Percentiles rank a stretch among this genome's conserved stretches.
These are phyloP conservation scores for Calonectria naviculata DNA, from an alignment of 2,329 filamentous ascomycete genomes.

Conservation along the genomic window DNA sequence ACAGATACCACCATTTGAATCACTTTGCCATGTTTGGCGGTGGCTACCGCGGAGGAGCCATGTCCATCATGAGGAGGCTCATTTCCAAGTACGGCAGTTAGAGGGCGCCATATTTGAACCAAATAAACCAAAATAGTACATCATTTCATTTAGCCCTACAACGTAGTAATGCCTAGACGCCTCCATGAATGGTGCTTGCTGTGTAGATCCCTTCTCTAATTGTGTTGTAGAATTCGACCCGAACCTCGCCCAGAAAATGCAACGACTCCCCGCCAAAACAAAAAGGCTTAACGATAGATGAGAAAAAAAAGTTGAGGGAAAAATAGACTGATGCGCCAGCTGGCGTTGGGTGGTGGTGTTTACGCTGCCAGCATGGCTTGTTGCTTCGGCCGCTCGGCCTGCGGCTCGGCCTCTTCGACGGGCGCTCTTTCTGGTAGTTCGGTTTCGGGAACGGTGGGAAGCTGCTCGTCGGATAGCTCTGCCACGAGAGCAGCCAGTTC, in stretches of 20 bases:
- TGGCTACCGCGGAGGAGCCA: constrained; percentile 79
- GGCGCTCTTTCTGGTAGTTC: constrained; percentile 12
- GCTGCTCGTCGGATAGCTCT: constrained; percentile 44
- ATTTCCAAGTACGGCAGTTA: constrained; percentile 75
- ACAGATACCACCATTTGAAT: constrained; percentile 88
- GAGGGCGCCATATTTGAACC: constrained; percentile 14
- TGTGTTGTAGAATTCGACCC: constrained; percentile 19
- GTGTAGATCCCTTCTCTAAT: constrained; percentile 36
- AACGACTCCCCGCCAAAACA: constrained; percentile 18
- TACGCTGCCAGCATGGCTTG: constrained; percentile 53
- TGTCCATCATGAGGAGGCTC: constrained; percentile 82
- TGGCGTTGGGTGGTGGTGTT: background rate
- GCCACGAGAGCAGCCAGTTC: constrained; percentile 85
- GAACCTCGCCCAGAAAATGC: constrained; percentile 29
- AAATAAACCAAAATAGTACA: constrained; percentile 16
- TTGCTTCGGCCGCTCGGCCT: constrained; percentile 41
- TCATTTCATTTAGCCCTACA: constrained; percentile 25
- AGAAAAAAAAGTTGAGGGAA: background rate
- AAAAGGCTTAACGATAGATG: background rate
- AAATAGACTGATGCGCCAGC: background rate
- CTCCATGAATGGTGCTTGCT: constrained; percentile 34
- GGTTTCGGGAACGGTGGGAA: constrained; percentile 39
- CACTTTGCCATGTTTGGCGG: constrained; percentile 88
- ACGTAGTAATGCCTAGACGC: constrained; percentile 36
- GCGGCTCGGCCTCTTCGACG: constrained; percentile 30